Percentiles rank a stretch among this genome's conserved stretches.
These are phyloP conservation scores for Coemansia sp. DNA, from an alignment of 192 early-diverging fungal species.

Conservation along the genomic window DNA sequence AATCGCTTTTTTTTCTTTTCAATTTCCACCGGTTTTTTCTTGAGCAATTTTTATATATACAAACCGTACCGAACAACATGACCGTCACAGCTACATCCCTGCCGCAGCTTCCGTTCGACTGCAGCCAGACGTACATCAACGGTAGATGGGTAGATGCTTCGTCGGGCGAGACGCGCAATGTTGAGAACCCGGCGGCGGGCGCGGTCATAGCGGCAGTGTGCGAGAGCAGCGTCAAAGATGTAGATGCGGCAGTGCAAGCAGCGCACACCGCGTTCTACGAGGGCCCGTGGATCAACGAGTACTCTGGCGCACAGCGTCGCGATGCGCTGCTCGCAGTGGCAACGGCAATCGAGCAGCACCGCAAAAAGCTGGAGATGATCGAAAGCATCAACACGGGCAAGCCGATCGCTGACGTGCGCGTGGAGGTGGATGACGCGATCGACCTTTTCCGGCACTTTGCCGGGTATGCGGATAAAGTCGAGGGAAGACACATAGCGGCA, in stretches of 20 bases:
- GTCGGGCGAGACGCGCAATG: conserved; percentile 13
- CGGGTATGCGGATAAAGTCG: conserved; percentile 54
- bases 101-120: conserved; percentile 43
- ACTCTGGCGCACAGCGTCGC: conserved; percentile 56
- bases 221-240: conserved; percentile 37
- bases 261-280: conserved; percentile 48
- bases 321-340: conserved; percentile 54
- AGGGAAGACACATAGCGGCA: conserved; percentile 46
- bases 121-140: conserved; percentile 36
- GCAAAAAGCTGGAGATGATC: conserved; percentile 40
- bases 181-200: conserved; percentile 50
- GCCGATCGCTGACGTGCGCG: conserved; percentile 53
- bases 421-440: conserved; percentile 55
- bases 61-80: background rate
- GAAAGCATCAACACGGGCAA: conserved; percentile 61
- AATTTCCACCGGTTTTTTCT: too few species aligned
- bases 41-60: too few species aligned
- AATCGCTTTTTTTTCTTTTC: too few species aligned
- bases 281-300: conserved; percentile 52
- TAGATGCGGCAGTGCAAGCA: conserved; percentile 50
- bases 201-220: conserved; percentile 39
- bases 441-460: conserved; percentile 55
- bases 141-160: conserved; percentile 33
- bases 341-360: conserved; percentile 39
- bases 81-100: conserved; percentile 5